Percentiles rank a stretch among this genome's conserved stretches.
These are phyloP conservation scores for Fermentozyma sake DNA, from an alignment of 1,139 yeast species.

Conservation along the genomic window DNA sequence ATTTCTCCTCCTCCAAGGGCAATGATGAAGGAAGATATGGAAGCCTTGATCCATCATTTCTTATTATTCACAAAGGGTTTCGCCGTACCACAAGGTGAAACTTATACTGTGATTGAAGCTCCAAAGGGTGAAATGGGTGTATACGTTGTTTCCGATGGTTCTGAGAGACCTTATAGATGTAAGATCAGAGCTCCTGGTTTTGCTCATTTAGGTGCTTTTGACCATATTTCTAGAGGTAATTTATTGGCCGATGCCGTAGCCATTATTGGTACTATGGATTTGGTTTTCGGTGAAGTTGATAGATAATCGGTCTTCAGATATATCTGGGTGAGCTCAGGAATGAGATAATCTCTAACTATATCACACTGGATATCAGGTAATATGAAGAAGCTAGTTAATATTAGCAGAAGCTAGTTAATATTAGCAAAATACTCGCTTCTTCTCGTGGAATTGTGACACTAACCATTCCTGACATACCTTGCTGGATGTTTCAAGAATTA, in stretches of 20 bases:
- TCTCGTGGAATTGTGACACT: too few species aligned
- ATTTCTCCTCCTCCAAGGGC: slow-evolving; percentile 79
- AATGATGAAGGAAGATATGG: slow-evolving; percentile 90
- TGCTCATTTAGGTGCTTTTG: slow-evolving; percentile 86
- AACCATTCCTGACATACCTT: too few species aligned
- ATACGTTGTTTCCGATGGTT: slow-evolving; percentile 82
- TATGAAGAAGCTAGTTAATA: too few species aligned
- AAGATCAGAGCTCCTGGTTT: slow-evolving; percentile 93
- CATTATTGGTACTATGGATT: slow-evolving; percentile 92
- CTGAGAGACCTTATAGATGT: slow-evolving; percentile 89
- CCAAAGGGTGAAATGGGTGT: slow-evolving; percentile 97
- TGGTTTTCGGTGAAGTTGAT: slow-evolving; percentile 92
- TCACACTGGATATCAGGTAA: too few species aligned
- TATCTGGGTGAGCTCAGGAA: too few species aligned
- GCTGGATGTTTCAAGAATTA: too few species aligned
- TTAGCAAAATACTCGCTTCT: too few species aligned
- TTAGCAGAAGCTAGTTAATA: too few species aligned
- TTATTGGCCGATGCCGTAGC: slow-evolving; percentile 92
- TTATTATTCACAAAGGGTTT: slow-evolving; percentile 84
- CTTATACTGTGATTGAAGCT: slow-evolving; percentile 89
- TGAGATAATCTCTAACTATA: too few species aligned
- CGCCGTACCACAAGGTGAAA: slow-evolving; percentile 87
- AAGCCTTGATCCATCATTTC: slow-evolving; percentile 86
- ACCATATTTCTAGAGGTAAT: slow-evolving; percentile 80
- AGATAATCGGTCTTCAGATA: slow-evolving; percentile 60